These are phyloP conservation scores for Triticum urartu DNA, from an alignment of 176 grass and related monocot species.

Conservation along the genomic window DNA sequence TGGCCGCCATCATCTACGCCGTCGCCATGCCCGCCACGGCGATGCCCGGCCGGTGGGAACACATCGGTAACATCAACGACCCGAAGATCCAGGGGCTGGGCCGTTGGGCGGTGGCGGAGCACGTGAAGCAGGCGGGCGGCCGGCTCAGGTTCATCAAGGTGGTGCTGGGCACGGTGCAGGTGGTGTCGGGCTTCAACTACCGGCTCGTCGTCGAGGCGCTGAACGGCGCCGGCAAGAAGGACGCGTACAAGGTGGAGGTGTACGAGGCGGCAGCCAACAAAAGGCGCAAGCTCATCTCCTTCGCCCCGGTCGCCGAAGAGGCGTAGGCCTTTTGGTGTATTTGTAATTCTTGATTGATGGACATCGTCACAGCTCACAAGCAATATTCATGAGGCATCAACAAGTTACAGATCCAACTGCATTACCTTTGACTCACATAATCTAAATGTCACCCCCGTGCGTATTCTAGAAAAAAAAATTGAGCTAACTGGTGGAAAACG, in stretches of 20 bases:
- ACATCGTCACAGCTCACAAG: background rate
- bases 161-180: background rate
- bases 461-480: background rate
- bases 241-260: conserved; percentile 31
- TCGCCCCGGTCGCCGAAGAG: background rate
- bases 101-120: conserved; percentile 37
- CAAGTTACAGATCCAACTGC: background rate
- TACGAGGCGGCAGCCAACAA: background rate
- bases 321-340: background rate
- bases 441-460: background rate
- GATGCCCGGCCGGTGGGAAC: background rate
- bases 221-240: background rate
- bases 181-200: conserved; percentile 43
- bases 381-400: too few relatives aligned
- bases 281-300: conserved; percentile 8
- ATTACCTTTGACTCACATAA: background rate
- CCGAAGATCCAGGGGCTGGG: conserved; percentile 24
- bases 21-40: background rate
- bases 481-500: background rate
- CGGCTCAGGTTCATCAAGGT: conserved; percentile 22
- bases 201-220: conserved; percentile 22
- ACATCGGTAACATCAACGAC: background rate
- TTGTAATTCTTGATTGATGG: background rate
- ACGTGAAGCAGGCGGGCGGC: background rate
- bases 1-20: background rate